Evolutionary conservation across 2,329 filamentous ascomycete genomes (phyloP), one percentile per base, ranked within the genome.

Genomic region (Clonostachys byssicola): DNA sequence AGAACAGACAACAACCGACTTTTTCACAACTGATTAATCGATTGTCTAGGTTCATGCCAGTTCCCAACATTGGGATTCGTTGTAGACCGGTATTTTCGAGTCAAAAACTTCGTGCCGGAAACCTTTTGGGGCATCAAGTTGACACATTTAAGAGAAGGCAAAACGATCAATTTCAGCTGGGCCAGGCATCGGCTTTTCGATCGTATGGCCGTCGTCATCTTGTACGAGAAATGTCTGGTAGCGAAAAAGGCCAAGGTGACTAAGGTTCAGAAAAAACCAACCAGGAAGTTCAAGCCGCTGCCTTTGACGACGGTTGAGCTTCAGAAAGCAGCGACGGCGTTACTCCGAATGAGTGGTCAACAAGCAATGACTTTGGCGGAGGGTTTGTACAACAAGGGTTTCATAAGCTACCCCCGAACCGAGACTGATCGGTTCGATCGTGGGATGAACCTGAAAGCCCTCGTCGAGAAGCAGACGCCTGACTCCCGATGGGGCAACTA

Each of bases 41-140:
- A 12, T 17, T 30, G 23, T 30, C 23, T 39, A 89, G 89, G 81
- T 13, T 96, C 92, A 5, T 99, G 94, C 55, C 94, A 99, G 63
- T 99, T 99, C 59, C 94, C 94, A 2, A 97, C 94, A 0, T 75
- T 99, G 6, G 94, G 94, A 0, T 99, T 99, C 55, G 92, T 99
- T 2, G 94, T 99, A 7, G 94, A 99, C 65, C 83, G 92, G 43
- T 99, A 97, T 64, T 89, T 96, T 57, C 85, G 89, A 44, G 94
- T 99, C 45, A 85, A 89, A 52, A 96, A 95, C 56, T 99, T 99
- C 64, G 84, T 94, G 1, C 88, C 92, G 0, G 94, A 99, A 61
- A 73, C 81, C 0, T 99, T 97, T 65, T 99, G 94, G 94, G 80
- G 80, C 50, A 95, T 99, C 72, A 92, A 86, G 56, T 77, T 99